These are phyloP conservation scores for Puccinia horiana DNA, from an alignment of 1,284 basidiomycete genomes.

Conservation along the genomic window DNA sequence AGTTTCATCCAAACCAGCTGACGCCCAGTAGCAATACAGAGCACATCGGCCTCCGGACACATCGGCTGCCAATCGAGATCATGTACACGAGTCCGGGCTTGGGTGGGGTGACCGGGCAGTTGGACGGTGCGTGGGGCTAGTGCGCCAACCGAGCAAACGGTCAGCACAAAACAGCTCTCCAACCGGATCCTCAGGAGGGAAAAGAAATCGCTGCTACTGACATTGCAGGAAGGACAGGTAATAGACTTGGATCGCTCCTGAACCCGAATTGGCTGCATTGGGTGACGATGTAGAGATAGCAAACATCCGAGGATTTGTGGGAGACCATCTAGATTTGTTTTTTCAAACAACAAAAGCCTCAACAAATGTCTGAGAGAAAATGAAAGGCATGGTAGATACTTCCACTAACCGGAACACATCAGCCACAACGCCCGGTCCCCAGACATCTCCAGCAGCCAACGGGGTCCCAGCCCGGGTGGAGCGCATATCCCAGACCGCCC, in stretches of 20 bases:
- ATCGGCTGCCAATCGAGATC: constrained; percentile 47
- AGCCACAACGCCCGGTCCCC: constrained; percentile 1
- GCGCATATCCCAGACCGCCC: constrained; percentile 43
- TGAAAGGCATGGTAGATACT: background rate
- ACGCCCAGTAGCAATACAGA: constrained; percentile 35
- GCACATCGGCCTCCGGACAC: constrained; percentile 17
- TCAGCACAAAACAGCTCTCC: background rate
- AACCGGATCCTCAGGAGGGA: background rate
- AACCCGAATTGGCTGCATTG: constrained; percentile 20
- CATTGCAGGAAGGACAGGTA: constrained; percentile 43
- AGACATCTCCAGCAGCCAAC: constrained; percentile 33
- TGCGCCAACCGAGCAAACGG: background rate
- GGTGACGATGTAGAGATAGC: constrained; percentile 42
- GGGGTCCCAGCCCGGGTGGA: constrained; percentile 28
- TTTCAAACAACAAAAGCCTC: background rate
- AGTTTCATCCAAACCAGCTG: constrained; percentile 46
- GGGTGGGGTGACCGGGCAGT: constrained; percentile 13
- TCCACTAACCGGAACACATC: constrained; percentile 35
- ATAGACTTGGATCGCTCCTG: constrained; percentile 34
- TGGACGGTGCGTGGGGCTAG: constrained; percentile 21
- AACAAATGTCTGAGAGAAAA: background rate
- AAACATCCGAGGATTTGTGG: constrained; percentile 42
- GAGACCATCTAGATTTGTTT: constrained; percentile 29
- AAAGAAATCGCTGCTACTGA: background rate
- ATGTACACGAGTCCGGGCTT: constrained; percentile 27